Conservation (phyloP, 2,329 filamentous ascomycete genomes). For the Ceratocystiopsis brevicomis region DNA sequence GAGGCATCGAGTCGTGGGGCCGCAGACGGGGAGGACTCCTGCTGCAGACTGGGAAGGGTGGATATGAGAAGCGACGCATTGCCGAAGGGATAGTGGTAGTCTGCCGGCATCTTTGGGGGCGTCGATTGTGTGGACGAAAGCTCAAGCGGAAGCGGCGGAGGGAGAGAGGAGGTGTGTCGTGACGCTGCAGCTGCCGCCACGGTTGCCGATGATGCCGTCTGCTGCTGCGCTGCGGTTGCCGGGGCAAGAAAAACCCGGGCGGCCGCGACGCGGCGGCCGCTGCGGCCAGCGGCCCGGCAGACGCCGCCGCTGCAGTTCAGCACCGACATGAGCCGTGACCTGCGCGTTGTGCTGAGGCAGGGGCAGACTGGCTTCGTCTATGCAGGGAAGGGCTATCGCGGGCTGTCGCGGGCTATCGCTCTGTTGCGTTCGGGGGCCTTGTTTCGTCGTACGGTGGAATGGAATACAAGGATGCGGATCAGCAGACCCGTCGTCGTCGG, state of each 20-base stretch:
- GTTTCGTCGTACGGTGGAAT: too few relatives aligned
- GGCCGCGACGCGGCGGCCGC: background rate
- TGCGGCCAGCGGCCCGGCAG: background rate
- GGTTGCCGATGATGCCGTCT: background rate
- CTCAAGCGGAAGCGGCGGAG: constrained; percentile 1
- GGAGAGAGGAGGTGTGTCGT: background rate
- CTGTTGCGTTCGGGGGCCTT: too few relatives aligned
- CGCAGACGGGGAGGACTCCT: background rate
- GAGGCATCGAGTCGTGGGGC: too few relatives aligned
- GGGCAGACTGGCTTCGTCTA: too few relatives aligned
- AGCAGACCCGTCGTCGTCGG: too few relatives aligned
- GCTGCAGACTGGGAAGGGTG: constrained; percentile 3
- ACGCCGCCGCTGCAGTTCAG: background rate
- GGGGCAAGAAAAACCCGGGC: background rate
- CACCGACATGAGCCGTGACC: background rate
- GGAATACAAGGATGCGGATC: too few relatives aligned
- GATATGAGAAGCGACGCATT: constrained; percentile 8
- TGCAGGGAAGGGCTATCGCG: too few relatives aligned
- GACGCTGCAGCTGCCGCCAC: background rate
- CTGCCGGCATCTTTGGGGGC: background rate
- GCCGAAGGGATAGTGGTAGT: constrained; percentile 10
- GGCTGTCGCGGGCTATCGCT: background rate
- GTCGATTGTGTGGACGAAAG: background rate
- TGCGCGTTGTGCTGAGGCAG: too few relatives aligned
- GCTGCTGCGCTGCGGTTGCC: background rate